Conservation (phyloP, 2,329 filamentous ascomycete genomes). For the Clonostachys byssicola region DNA sequence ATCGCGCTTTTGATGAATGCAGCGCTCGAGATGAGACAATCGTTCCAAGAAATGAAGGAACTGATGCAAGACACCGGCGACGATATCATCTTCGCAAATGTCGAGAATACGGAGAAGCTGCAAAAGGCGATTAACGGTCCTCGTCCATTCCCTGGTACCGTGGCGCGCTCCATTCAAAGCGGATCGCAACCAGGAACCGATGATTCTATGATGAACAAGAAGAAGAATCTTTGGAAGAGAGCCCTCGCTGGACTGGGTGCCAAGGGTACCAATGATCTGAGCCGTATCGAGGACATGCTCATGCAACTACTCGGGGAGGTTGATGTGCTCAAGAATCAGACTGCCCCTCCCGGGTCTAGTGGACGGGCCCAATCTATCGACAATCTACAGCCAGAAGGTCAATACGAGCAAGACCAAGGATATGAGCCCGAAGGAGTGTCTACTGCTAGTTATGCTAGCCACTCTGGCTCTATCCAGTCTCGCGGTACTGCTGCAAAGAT, state of each 20-base stretch:
- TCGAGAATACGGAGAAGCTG: slow-evolving; percentile 84
- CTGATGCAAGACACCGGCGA: slow-evolving; percentile 83
- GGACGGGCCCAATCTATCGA: slow-evolving; percentile 64
- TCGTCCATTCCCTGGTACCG: slow-evolving; percentile 70
- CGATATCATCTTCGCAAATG: slow-evolving; percentile 79
- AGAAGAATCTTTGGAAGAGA: slow-evolving; percentile 88
- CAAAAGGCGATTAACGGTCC: slow-evolving; percentile 82
- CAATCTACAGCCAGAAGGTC: slow-evolving; percentile 56
- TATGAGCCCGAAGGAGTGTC: slow-evolving; percentile 85
- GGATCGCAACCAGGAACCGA: slow-evolving; percentile 49
- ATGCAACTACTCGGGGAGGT: slow-evolving; percentile 90
- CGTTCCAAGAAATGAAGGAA: slow-evolving; percentile 91
- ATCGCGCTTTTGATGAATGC: slow-evolving; percentile 89
- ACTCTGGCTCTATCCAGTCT: slow-evolving; percentile 62
- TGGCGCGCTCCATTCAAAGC: slow-evolving; percentile 54
- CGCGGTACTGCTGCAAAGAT: slow-evolving; percentile 33
- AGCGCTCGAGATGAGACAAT: slow-evolving; percentile 94
- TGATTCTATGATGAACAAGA: slow-evolving; percentile 66
- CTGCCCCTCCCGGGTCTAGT: slow-evolving; percentile 31
- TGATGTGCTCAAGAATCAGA: slow-evolving; percentile 70
- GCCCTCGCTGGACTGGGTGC: slow-evolving; percentile 88
- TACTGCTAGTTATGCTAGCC: slow-evolving; percentile 61
- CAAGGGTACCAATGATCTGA: slow-evolving; percentile 83
- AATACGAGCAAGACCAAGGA: slow-evolving; percentile 65
- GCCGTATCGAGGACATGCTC: slow-evolving; percentile 86